phyloP scores from a whole-genome alignment of 495 filamentous ascomycete species.

The Cladorrhinum samala region DNA sequence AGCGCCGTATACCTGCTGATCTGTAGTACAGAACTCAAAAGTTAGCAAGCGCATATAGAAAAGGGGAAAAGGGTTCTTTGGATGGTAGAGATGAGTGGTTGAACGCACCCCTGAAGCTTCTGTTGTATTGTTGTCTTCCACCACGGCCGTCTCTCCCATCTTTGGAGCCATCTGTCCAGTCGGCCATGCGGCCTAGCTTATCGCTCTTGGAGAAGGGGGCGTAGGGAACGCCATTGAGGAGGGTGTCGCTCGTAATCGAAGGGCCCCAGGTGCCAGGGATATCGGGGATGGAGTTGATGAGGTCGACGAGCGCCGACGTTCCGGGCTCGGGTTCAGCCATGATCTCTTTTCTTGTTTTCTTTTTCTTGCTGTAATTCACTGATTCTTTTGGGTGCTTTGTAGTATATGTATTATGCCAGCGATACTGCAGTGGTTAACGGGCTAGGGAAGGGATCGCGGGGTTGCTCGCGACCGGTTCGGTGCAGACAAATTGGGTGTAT shows the following conservation, averaged over 20 bases:
- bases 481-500: background rate
- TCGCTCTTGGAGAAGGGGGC: slow-evolving; percentile 97
- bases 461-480: background rate
- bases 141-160: slow-evolving; percentile 68
- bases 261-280: slow-evolving; percentile 79
- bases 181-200: slow-evolving; percentile 97
- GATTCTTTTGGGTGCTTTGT: too few relatives aligned
- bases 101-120: slow-evolving; percentile 78
- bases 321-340: slow-evolving; percentile 25
- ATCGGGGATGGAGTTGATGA: slow-evolving; percentile 53
- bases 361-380: too few relatives aligned
- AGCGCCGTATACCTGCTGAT: slow-evolving; percentile 95
- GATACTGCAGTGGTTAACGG: background rate
- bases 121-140: slow-evolving; percentile 79
- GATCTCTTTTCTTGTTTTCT: slow-evolving; percentile 2
- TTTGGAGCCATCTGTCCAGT: slow-evolving; percentile 98
- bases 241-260: slow-evolving; percentile 70
- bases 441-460: background rate
- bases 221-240: slow-evolving; percentile 88
- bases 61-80: too few relatives aligned
- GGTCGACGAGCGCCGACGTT: slow-evolving; percentile 40
- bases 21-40: slow-evolving; percentile 35
- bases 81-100: background rate
- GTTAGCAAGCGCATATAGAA: background rate
- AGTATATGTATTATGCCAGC: too few relatives aligned